Evolutionary conservation across 495 filamentous ascomycete genomes (phyloP).

Genomic region (Glonium stellatum): DNA sequence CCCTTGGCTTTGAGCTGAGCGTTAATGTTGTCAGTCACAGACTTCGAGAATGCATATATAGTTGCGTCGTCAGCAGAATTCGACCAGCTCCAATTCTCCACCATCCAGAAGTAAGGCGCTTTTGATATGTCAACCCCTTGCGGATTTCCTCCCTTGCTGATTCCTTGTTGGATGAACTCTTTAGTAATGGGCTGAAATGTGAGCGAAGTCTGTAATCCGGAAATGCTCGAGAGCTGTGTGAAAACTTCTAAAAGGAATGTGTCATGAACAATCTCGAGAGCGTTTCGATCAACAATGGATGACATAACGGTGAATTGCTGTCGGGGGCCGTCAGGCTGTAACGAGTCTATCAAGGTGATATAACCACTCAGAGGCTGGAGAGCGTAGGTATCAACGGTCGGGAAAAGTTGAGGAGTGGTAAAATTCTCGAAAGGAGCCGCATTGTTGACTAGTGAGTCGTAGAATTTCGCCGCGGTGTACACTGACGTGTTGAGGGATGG

Average conservation of each 20-base stretch:
- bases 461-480: not conserved
- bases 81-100: not conserved
- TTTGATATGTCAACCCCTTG: not conserved
- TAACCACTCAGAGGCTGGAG: not conserved
- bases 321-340: not conserved
- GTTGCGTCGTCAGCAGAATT: not conserved
- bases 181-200: not conserved
- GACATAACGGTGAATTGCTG: not conserved
- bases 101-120: not conserved
- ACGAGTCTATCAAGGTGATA: not conserved
- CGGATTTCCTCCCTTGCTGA: not conserved
- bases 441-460: not conserved
- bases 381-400: not conserved
- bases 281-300: not conserved
- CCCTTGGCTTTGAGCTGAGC: not conserved
- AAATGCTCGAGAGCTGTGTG: not conserved
- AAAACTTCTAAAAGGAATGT: not conserved
- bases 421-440: not conserved
- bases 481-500: not conserved
- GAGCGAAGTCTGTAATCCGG: not conserved
- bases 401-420: not conserved
- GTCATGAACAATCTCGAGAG: not conserved
- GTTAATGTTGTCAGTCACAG: not conserved
- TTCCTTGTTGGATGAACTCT: not conserved
- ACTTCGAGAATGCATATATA: not conserved